Evolutionary conservation across 148 eudicot genomes (phyloP).

Genomic region (Diospyros kaki): DNA sequence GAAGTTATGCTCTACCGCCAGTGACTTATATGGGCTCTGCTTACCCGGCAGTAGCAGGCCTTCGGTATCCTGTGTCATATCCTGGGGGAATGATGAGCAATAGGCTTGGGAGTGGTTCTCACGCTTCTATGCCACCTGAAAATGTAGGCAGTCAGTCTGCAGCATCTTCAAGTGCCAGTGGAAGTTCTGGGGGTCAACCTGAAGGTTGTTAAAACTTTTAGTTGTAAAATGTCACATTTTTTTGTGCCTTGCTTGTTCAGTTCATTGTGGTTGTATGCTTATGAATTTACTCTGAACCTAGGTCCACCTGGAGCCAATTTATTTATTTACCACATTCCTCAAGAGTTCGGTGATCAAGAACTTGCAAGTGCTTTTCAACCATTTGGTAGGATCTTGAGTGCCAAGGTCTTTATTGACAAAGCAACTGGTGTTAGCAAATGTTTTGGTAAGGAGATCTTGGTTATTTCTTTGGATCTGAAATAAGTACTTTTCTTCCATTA

Average conservation of each 20-base stretch:
- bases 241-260: not conserved
- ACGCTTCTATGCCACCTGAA: constrained; percentile 48
- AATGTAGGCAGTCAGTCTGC: constrained; percentile 53
- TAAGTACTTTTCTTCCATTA: constrained; percentile 17
- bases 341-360: constrained; percentile 88
- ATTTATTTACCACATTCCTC: constrained; percentile 96
- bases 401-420: constrained; percentile 92
- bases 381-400: constrained; percentile 86
- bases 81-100: constrained; percentile 62
- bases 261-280: not conserved
- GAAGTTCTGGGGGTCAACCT: constrained; percentile 59
- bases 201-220: constrained; percentile 53
- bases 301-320: constrained; percentile 97
- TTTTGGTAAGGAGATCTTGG: constrained; percentile 51
- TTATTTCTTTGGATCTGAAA: constrained; percentile 8
- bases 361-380: constrained; percentile 75
- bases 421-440: constrained; percentile 93
- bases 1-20: constrained; percentile 48
- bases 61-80: constrained; percentile 65
- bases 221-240: not conserved
- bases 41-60: constrained; percentile 54
- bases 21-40: constrained; percentile 50
- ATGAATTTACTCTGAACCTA: constrained; percentile 18
- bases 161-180: constrained; percentile 70
- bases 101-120: constrained; percentile 54